Evolutionary conservation across 2,329 filamentous ascomycete species (phyloP).

Genomic region (Didymella lethalis): DNA sequence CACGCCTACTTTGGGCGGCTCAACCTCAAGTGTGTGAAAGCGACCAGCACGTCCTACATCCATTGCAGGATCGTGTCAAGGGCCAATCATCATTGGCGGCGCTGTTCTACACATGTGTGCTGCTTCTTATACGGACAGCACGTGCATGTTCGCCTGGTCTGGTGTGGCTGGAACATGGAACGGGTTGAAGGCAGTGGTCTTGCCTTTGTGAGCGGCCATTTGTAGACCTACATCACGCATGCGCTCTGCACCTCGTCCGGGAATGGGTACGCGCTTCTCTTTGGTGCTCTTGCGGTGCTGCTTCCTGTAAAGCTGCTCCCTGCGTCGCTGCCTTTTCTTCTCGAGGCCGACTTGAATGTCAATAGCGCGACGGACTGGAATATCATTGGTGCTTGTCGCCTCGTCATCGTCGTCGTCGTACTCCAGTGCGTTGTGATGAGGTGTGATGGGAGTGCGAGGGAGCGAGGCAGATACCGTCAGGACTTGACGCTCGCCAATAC

Average conservation of each 20-base stretch:
- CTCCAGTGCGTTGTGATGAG: slow-evolving; percentile 36
- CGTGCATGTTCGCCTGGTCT: slow-evolving; percentile 53
- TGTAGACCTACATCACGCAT: slow-evolving; percentile 93
- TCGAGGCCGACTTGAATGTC: slow-evolving; percentile 93
- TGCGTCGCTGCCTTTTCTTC: slow-evolving; percentile 89
- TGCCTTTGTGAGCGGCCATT: slow-evolving; percentile 74
- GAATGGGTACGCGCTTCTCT: slow-evolving; percentile 70
- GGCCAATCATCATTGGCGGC: slow-evolving; percentile 47
- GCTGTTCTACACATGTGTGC: slow-evolving; percentile 44
- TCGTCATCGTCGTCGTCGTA: slow-evolving; percentile 54
- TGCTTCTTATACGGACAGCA: slow-evolving; percentile 52
- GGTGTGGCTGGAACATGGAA: slow-evolving; percentile 38
- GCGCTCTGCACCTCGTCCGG: slow-evolving; percentile 87
- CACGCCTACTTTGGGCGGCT: slow-evolving; percentile 16
- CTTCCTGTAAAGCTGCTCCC: slow-evolving; percentile 90
- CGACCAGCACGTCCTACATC: slow-evolving; percentile 48
- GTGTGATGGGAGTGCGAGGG: slow-evolving; percentile 73
- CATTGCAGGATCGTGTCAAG: slow-evolving; percentile 36
- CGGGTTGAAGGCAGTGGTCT: slow-evolving; percentile 36
- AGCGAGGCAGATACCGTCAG: slow-evolving; percentile 84
- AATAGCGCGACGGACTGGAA: slow-evolving; percentile 88
- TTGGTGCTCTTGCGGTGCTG: slow-evolving; percentile 83
- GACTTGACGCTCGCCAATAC: slow-evolving; percentile 68
- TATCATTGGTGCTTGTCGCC: slow-evolving; percentile 49
- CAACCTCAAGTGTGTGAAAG: slow-evolving; percentile 40